Base-by-base conservation (phyloP, 2,329 filamentous ascomycete species). In the Cladophialophora chaetospira region DNA sequence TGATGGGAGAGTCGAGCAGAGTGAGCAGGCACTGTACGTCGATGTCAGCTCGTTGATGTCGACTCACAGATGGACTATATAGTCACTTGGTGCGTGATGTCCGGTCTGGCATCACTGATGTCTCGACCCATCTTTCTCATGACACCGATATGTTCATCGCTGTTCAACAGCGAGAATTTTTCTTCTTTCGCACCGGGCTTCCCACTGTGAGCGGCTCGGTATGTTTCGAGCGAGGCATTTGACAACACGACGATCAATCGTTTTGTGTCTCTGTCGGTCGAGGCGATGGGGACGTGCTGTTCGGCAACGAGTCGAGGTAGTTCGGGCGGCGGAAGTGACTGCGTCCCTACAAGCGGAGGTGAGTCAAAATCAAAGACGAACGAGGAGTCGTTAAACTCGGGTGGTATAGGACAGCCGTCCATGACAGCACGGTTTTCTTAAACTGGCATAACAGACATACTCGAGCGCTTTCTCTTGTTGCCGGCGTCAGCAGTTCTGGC, bases 101-200 rank as follows among this genome's bases (percentile, higher is more conserved):
- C 94, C 42, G 94, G 94, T 66, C 94, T 86, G 59, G 94, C 94
- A 75, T 99, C 94, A 73, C 92, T 97, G 65, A 99, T 97, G 72
- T 99, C 94, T 67, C 94, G 84, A 73, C 96, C 96, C 93, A 97
- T 97, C 81, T 97, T 99, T 70, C 94, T 88, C 91, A 99, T 96
- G 64, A 97, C 89, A 62, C 94, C 94, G 66, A 99, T 99, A 73
- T 99, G 94, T 76, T 99, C 94, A 71, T 99, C 94, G 75, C 92
- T 97, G 81, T 99, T 99, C 69, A 99, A 86, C 50, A 99, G 81
- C 60, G 93, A 96, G 76, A 96, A 99, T 75, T 97, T 97, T 72
- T 97, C 93, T 68, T 97, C 92, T 49, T 89, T 85, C 59, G 84
- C 79, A 76, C 86, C 76, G 71, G 83, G 73, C 70, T 81, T 73